These are phyloP conservation scores for Serendipita vermifera DNA, from an alignment of 768 basidiomycete species.

Conservation along the genomic window DNA sequence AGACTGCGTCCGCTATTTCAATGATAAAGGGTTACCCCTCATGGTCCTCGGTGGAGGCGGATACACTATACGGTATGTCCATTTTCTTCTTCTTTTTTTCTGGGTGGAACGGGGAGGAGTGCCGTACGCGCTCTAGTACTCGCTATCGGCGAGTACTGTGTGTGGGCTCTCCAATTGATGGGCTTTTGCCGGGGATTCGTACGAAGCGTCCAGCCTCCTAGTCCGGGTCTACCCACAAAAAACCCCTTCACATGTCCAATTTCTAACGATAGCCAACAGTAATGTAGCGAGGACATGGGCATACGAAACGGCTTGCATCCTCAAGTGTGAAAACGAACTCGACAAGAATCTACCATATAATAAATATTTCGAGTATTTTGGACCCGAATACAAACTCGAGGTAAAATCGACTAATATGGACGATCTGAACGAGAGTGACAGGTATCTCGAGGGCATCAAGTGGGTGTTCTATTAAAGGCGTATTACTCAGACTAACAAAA, in stretches of 20 bases:
- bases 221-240: too few relatives aligned
- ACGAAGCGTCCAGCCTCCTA: too few relatives aligned
- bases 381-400: slow-evolving; percentile 85
- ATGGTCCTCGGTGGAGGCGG: slow-evolving; percentile 92
- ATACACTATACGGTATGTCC: slow-evolving; percentile 56
- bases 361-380: slow-evolving; percentile 95
- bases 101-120: not conserved
- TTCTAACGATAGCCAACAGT: slow-evolving; percentile 28
- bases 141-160: too few relatives aligned
- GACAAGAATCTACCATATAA: slow-evolving; percentile 73
- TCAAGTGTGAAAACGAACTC: slow-evolving; percentile 70
- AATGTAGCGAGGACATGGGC: slow-evolving; percentile 94
- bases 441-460: slow-evolving; percentile 68
- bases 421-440: slow-evolving; percentile 72
- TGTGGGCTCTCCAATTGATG: too few relatives aligned
- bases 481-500: slow-evolving; percentile 23
- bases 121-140: not conserved
- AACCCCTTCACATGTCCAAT: too few relatives aligned
- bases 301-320: slow-evolving; percentile 89
- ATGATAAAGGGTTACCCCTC: slow-evolving; percentile 68
- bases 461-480: slow-evolving; percentile 25
- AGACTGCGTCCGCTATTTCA: slow-evolving; percentile 76
- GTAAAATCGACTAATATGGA: slow-evolving; percentile 91
- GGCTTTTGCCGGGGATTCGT: too few relatives aligned
- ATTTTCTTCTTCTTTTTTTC: not conserved